Evolutionary conservation across 2,329 filamentous ascomycete species (phyloP).

Genomic region (Byssoonygena ceratinophila): DNA sequence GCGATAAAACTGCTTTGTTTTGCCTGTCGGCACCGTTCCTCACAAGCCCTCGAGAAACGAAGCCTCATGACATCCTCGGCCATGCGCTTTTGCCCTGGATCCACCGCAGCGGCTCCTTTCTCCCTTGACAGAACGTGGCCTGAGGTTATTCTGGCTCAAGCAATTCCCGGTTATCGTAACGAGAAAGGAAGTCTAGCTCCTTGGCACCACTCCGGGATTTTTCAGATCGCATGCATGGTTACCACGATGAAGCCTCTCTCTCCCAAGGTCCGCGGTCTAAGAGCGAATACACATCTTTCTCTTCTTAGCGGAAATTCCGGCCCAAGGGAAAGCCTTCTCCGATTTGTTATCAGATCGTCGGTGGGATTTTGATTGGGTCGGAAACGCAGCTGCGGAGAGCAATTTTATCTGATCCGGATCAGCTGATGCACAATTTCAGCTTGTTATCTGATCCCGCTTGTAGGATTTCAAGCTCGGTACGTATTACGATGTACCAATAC

Average conservation of each 20-base stretch:
- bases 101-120: neutral
- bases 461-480: too few species aligned
- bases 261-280: neutral
- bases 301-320: neutral
- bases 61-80: neutral
- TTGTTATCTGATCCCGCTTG: too few species aligned
- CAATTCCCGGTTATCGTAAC: neutral
- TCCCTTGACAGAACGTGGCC: neutral
- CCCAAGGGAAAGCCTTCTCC: neutral
- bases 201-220: neutral
- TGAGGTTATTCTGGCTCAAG: neutral
- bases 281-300: neutral
- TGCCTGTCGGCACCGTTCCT: neutral
- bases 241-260: neutral
- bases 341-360: slow-evolving; percentile 3
- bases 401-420: slow-evolving; percentile 5
- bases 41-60: neutral
- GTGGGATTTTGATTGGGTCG: slow-evolving; percentile 1
- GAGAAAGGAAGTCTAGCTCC: neutral
- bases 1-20: neutral
- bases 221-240: too few species aligned
- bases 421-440: too few species aligned
- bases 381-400: neutral
- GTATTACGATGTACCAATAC: too few species aligned
- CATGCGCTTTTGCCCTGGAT: neutral